Evolutionary conservation across 108 stramenopile species (phyloP), one percentile per base, ranked within the genome.

Genomic region (Discostella pseudostelligera): DNA sequence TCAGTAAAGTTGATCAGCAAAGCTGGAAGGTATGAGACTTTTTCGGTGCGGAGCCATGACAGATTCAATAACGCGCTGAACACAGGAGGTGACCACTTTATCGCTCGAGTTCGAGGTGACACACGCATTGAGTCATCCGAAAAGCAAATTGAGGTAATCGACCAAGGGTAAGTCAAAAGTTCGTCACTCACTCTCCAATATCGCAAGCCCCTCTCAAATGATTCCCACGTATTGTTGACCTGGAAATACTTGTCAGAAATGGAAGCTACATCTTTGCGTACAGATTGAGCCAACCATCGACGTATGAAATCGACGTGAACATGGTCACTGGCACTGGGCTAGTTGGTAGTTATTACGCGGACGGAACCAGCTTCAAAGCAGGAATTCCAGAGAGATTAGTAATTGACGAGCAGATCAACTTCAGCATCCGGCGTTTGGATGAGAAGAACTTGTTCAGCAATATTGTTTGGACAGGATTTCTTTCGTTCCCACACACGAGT

Each of bases 271-370:
- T 61, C 12, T 60, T 70, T 62, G 59, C 60, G 10, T 70, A 70
- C 29, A 70, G 35, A 58, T 28, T 70, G 3, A 16, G 49, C 32
- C 20, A 70, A 25, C 17, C 60, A 22, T 70, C 69, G 28, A 45
- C 40, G 9, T 70, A 70, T 44, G 51, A 55, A 32, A 35, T 70
- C 13, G 69, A 70, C 40, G 60, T 70, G 20, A 39, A 51, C 17
- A 44, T 70, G 69, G 69, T 70, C n/a, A 62, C 69, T 25, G 39
- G 24, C 4, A 20, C 69, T 8, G 69, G 69, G 0, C 28, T 70
- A 7, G 9, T 61, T 16, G 59, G 50, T 29, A 50, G 55, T 19
- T 70, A 70, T 29, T 55, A 55, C 44, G 26, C 43, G 53, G 45
- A 42, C 21, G 44, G 20, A 36, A 59, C 17, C 6, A 36, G 20